Base-by-base conservation (phyloP, 2,329 filamentous ascomycete genomes). In the Orbilia oligospora region DNA sequence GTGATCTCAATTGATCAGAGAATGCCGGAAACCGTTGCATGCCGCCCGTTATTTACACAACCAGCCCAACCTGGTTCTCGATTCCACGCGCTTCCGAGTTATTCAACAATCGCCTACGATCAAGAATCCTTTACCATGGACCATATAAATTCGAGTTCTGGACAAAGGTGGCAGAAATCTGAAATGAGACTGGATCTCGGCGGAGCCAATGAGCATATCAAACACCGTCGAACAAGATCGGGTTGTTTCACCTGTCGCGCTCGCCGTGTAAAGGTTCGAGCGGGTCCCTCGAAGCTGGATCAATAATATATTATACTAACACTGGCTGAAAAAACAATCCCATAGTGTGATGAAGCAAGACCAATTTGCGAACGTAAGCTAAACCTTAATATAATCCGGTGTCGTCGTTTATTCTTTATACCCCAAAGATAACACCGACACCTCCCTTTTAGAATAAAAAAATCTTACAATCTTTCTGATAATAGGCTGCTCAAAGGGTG, bases 221-320 rank as follows among this genome's bases (percentile, higher is more conserved):
- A 98, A 85, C 95, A 98, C 84, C 91, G 94, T 79, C 90, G 96
- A 81, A 98, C 96, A 51, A 89, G 96, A 82, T 97, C 94, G 80
- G 96, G 96, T 30, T 99, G 96, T 85, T 97, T 89, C 83, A 98
- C 94, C 56, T 99, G 96, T 85, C 89, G 96, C 76, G 91, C 91
- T 82, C 89, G 96, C 81, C 90, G 96, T 84, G 94, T 98, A 65
- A 98, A 92, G 87, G 90, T 90, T 86, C 80, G 83, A 38, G 24
- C 51, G 24, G 8, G 22, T 30, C 58, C 3, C 22, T 44, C 2
- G 18, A 27, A 6, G 9, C 30, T 16, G 5, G 8, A 2, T 9
- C 6, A 9, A 2, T 14, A 30, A 30, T 44, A 41, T 24, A 8
- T 24, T 53, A 5, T 24, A 16, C 30, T 67, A 18, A 67, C 36